These are phyloP conservation scores for Trichosporon coremiiforme DNA, from an alignment of 1,284 basidiomycete species.

Conservation along the genomic window DNA sequence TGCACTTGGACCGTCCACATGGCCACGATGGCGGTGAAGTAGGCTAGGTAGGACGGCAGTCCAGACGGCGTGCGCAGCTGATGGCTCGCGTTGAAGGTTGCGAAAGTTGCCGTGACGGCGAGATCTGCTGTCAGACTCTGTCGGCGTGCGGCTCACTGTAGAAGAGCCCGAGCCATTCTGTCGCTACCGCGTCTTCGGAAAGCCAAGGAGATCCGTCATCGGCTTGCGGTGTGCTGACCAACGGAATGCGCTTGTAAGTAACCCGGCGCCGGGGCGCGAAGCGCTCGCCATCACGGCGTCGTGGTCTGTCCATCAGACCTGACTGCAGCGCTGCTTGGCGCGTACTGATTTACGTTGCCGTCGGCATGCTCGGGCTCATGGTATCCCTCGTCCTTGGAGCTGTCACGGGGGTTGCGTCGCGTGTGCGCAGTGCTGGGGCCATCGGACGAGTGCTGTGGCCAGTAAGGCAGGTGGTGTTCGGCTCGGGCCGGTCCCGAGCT, in stretches of 20 bases:
- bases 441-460: neutral
- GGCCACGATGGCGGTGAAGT: conserved; percentile 39
- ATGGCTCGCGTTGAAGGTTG: conserved; percentile 39
- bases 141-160: neutral
- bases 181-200: neutral
- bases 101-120: conserved; percentile 42
- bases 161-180: neutral
- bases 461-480: neutral
- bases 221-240: neutral
- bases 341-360: neutral
- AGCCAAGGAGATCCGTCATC: neutral
- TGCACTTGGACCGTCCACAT: conserved; percentile 44
- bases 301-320: neutral
- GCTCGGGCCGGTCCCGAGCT: neutral
- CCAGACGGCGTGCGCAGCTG: conserved; percentile 33
- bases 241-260: neutral
- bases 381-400: neutral
- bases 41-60: conserved; percentile 40
- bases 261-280: neutral
- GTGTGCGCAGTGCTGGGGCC: no score
- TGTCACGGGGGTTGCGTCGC: neutral
- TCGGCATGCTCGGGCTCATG: neutral
- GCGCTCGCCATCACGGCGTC: neutral
- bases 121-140: conserved; percentile 34
- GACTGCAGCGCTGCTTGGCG: neutral